Percentiles rank a stretch among this genome's conserved stretches.
These are phyloP conservation scores for Tinospora cordifolia DNA, from an alignment of 164 flowering plant species.

Conservation along the genomic window DNA sequence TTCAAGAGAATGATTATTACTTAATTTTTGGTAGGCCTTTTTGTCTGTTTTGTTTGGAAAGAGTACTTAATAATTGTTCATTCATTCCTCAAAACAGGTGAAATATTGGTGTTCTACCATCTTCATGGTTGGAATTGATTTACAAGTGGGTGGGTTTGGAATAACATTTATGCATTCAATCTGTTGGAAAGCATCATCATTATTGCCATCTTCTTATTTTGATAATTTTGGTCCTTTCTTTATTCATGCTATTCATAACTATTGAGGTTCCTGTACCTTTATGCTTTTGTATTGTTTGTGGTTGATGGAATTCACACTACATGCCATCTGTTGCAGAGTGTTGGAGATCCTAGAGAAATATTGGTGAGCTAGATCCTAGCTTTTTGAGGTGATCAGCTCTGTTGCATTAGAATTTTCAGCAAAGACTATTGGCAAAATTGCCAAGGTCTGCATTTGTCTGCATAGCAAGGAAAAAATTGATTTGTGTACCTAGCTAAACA, in stretches of 20 bases:
- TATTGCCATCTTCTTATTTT: too few species aligned
- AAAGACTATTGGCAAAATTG: background rate
- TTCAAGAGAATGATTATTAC: background rate
- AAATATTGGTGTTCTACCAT: background rate
- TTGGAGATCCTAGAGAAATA: background rate
- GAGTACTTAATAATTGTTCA: background rate
- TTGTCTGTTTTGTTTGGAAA: slow-evolving; percentile 1
- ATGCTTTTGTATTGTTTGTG: too few species aligned
- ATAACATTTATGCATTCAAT: too few species aligned
- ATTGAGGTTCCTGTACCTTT: too few species aligned
- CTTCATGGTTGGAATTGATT: too few species aligned
- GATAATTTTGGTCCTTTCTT: too few species aligned
- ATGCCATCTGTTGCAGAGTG: background rate
- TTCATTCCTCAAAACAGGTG: background rate
- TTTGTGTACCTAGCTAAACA: background rate
- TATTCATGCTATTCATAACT: too few species aligned
- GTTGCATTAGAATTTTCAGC: background rate
- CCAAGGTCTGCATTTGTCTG: background rate
- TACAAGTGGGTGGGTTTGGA: too few species aligned
- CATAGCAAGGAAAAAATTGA: background rate
- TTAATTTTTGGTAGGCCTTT: slow-evolving; percentile 3
- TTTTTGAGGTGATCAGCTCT: background rate
- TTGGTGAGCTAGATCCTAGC: background rate
- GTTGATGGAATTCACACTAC: too few species aligned
- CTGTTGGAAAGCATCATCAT: too few species aligned